Percentiles rank a stretch among this genome's conserved stretches.
Evolutionary conservation across 2,329 filamentous ascomycete species (phyloP).

Genomic region (Claviceps fusiformis): DNA sequence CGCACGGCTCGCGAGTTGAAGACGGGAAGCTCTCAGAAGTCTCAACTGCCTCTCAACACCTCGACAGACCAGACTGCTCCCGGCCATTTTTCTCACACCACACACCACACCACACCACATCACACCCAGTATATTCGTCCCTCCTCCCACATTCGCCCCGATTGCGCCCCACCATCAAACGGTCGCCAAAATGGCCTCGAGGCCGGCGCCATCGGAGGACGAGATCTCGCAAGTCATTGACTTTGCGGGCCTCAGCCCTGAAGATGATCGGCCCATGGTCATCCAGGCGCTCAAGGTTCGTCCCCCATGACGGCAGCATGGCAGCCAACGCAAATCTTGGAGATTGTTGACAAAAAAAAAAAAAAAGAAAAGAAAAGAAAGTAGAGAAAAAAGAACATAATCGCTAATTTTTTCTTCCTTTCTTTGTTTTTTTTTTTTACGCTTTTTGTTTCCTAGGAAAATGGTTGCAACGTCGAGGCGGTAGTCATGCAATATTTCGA

Average conservation of each 20-base stretch:
- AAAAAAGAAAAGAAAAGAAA: too few relatives aligned
- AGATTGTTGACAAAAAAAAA: too few relatives aligned
- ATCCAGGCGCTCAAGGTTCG: slow-evolving; percentile 28
- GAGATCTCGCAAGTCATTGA: slow-evolving; percentile 28
- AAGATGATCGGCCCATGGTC: slow-evolving; percentile 25
- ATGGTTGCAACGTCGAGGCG: slow-evolving; percentile 31
- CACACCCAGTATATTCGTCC: background rate
- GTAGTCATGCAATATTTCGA: slow-evolving; percentile 42
- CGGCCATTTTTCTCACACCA: background rate
- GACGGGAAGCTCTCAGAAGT: too few relatives aligned
- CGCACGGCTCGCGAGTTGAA: background rate
- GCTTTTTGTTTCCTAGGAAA: slow-evolving; percentile 12
- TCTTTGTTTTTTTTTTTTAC: background rate
- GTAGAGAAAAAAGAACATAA: background rate
- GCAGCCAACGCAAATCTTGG: too few relatives aligned
- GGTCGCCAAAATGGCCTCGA: slow-evolving; percentile 16
- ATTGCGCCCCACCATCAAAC: background rate
- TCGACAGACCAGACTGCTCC: background rate
- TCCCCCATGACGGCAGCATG: background rate
- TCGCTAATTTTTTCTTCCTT: slow-evolving; percentile 1
- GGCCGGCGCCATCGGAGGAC: slow-evolving; percentile 24
- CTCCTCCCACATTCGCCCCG: background rate
- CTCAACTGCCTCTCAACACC: background rate
- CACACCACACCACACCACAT: too few relatives aligned
- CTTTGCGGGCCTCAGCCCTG: slow-evolving; percentile 22